phyloP scores from a whole-genome alignment of 306 rosid species.

The Rubus idaeus region DNA sequence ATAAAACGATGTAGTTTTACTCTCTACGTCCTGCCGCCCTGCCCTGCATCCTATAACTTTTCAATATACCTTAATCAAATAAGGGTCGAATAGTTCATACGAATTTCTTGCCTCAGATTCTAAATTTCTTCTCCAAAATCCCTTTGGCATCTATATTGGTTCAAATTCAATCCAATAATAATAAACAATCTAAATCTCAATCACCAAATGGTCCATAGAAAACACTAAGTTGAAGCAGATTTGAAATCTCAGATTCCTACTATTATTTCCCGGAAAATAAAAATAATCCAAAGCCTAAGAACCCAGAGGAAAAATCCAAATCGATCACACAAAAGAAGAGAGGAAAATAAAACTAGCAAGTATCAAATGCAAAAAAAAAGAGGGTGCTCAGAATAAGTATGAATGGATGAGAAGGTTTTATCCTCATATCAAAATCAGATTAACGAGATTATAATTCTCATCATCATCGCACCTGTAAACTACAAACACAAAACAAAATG shows the following conservation, averaged over 20 bases:
- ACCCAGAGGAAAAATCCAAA: background rate
- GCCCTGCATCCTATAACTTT: too few species aligned
- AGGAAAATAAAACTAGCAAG: too few species aligned
- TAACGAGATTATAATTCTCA: slow-evolving; percentile 47
- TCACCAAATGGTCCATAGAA: background rate
- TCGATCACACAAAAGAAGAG: background rate
- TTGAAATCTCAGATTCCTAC: background rate
- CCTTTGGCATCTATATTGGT: too few species aligned
- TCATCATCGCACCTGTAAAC: slow-evolving; percentile 39
- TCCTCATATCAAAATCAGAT: slow-evolving; percentile 43
- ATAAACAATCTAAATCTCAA: background rate
- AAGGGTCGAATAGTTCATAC: too few species aligned
- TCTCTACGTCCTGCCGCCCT: too few species aligned
- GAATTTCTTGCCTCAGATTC: too few species aligned
- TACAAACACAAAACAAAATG: background rate
- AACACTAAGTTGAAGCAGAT: background rate
- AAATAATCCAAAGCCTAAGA: background rate
- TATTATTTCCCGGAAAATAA: background rate
- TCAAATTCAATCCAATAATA: background rate
- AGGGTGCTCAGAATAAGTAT: slow-evolving; percentile 42
- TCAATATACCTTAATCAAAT: too few species aligned
- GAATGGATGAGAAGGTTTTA: slow-evolving; percentile 41
- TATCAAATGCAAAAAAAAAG: background rate
- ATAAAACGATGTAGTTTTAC: too few species aligned
- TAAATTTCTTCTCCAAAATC: too few species aligned